Evolutionary conservation across 768 basidiomycete genomes (phyloP), one percentile per base, ranked within the genome.

Genomic region (Russula vinacea): DNA sequence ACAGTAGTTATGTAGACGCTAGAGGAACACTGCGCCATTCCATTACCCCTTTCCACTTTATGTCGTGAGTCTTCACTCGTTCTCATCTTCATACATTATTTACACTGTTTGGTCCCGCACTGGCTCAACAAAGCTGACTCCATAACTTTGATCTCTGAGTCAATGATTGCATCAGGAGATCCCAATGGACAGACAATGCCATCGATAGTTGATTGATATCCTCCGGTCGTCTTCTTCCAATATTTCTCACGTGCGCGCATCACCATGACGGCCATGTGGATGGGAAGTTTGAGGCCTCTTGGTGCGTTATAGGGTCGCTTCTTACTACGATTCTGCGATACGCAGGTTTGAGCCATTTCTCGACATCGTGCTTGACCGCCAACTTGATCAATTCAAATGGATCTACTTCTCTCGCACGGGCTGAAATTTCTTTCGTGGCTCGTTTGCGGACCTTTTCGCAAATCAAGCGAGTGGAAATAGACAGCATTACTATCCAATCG

Each of bases 291-390:
- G n/a, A 16, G 37, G 4, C 47, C 19, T 65, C 64, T 61, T 19
- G 24, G 8, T 61, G 54, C 6, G 55, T 39, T 33, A 65, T 65
- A 14, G 45, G 60, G 26, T 14, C 16, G 8, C 0, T 0, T 6
- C 65, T 67, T 7, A 5, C 50, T 39, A 67, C 65, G 14, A 67
- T 59, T 32, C 50, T 59, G 2, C 42, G 14, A 49, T 68, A 60
- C 0, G 69, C 66, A 3, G 66, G 69, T 24, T 62, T 54, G 29
- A 71, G 56, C 71, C 71, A 72, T 16, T 70, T 60, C 16, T 47
- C 29, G 10, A 70, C 68, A 24, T 62, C 64, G 61, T 65, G 69
- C 47, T 64, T 66, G 13, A 62, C 53, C 17, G 71, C 66, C 22
- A 70, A 42, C 5, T 50, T 32, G 32, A 74, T 52, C 42, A 68